These are phyloP conservation scores for Cladobotryum protrusum DNA, from an alignment of 2,329 filamentous ascomycete species.

Conservation along the genomic window DNA sequence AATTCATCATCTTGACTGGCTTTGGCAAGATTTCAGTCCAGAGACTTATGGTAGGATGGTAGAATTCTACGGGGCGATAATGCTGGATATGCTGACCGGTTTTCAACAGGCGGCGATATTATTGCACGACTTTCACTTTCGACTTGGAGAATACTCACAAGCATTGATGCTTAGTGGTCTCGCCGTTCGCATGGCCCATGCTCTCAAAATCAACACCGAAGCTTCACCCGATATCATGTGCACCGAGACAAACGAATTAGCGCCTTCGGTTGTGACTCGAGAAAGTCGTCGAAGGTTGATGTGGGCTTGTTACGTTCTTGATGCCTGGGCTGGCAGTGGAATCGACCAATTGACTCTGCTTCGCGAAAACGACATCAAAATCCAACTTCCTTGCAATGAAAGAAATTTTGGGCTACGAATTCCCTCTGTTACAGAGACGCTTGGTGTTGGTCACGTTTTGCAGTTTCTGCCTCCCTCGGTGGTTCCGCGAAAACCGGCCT, in stretches of 20 bases:
- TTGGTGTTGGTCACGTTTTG: slow-evolving; percentile 34
- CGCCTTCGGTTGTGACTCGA: slow-evolving; percentile 30
- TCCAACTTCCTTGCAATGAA: slow-evolving; percentile 35
- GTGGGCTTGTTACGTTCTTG: slow-evolving; percentile 38
- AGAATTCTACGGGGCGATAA: not conserved
- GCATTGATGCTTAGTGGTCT: slow-evolving; percentile 37
- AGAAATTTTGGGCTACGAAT: slow-evolving; percentile 37
- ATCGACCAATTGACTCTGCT: slow-evolving; percentile 33
- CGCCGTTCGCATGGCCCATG: slow-evolving; percentile 36
- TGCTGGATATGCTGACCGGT: not conserved
- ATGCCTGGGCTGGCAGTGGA: slow-evolving; percentile 35
- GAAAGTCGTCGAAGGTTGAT: slow-evolving; percentile 35
- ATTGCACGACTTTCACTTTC: slow-evolving; percentile 35
- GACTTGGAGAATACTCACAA: slow-evolving; percentile 33
- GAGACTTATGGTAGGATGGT: slow-evolving; percentile 29
- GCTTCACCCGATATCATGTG: slow-evolving; percentile 33
- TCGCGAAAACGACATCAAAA: slow-evolving; percentile 35
- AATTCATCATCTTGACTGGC: slow-evolving; percentile 29
- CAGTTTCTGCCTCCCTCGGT: slow-evolving; percentile 34
- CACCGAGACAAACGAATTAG: slow-evolving; percentile 23
- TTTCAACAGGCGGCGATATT: slow-evolving; percentile 29
- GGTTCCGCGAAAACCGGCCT: slow-evolving; percentile 33
- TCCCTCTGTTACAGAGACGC: slow-evolving; percentile 33
- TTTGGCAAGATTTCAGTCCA: slow-evolving; percentile 35
- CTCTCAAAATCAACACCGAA: slow-evolving; percentile 34